A percentile compares a stretch with the other conserved stretches of the same genome.
Conservation (phyloP, 2,329 filamentous ascomycete species). For the Pezicula rhizophila region DNA sequence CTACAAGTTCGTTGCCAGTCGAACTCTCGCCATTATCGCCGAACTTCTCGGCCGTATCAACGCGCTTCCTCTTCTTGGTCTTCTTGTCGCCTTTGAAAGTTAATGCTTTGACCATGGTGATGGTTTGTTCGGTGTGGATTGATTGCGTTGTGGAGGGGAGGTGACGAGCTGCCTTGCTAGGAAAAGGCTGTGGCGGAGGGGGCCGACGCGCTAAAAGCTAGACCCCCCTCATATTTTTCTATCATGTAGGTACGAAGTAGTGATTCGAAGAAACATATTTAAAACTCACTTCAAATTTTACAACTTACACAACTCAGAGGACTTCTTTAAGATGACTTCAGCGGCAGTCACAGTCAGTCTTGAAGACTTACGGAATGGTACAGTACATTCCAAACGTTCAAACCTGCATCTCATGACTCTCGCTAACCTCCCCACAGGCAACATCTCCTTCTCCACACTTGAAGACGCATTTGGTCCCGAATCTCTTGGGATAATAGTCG, state of each 20-base stretch:
- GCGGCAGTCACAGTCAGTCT: conserved; percentile 47
- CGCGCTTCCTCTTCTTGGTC: conserved; percentile 82
- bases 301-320: too few species aligned
- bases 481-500: conserved; percentile 88
- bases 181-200: background rate
- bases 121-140: background rate
- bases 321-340: conserved; percentile 16
- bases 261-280: background rate
- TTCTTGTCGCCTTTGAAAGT: conserved; percentile 98
- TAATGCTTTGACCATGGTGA: conserved; percentile 77
- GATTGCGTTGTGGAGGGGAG: background rate
- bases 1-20: conserved; percentile 16
- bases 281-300: background rate
- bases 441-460: conserved; percentile 61
- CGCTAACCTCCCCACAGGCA: conserved; percentile 39
- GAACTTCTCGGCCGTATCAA: conserved; percentile 37
- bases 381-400: conserved; percentile 24
- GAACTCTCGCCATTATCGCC: conserved; percentile 23
- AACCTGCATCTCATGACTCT: background rate
- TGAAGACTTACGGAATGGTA: conserved; percentile 54
- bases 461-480: conserved; percentile 82
- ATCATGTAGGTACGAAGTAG: background rate
- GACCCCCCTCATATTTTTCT: background rate
- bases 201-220: background rate
- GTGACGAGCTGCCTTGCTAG: background rate